Evolutionary conservation across 495 filamentous ascomycete species (phyloP), one percentile per base, ranked within the genome.

Genomic region (Collariella sp.): DNA sequence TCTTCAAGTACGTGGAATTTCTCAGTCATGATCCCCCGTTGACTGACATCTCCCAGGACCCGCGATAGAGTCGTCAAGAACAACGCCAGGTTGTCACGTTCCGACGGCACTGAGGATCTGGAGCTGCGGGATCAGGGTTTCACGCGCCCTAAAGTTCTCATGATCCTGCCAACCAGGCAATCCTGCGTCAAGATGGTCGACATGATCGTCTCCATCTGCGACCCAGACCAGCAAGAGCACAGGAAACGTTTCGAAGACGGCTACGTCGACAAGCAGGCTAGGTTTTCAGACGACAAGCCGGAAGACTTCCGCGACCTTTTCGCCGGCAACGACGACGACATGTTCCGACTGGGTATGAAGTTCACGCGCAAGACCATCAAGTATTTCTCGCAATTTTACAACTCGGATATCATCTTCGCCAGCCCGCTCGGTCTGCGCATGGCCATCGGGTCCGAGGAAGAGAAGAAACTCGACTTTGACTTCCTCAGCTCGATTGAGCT

Each of bases 281-380:
- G 82, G n/a, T 80, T 81, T 50, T 83, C 82, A 44, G 74, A 79
- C 35, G 79, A 86, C 67, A 90, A 89, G 67, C 85, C 91, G 1
- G 84, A 82, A 4, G 93, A 96, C 67, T 96, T 95, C 71, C 78
- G 78, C 12, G 93, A 95, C 46, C 77, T 98, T 2, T 98, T 98
- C 59, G 82, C 78, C 43, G 93, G 93, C 39, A 96, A 95, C 68
- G 88, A 95, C 64, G 91, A 97, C 59, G 93, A 97, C 70, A 88
- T 91, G 79, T 98, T 96, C 77, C 80, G 90, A 18, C 68, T 97
- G 1, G 93, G 91, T 24, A 60, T 98, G 53, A 96, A 96, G 66
- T 95, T 98, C 66, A 96, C 93, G 0, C 80, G 93, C 40, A 96
- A 94, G 70, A 93, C 91, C 0, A 75, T 97, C 62, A 96, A 95